Conservation (phyloP, 306 rosid species). For the Castanopsis chinensis region DNA sequence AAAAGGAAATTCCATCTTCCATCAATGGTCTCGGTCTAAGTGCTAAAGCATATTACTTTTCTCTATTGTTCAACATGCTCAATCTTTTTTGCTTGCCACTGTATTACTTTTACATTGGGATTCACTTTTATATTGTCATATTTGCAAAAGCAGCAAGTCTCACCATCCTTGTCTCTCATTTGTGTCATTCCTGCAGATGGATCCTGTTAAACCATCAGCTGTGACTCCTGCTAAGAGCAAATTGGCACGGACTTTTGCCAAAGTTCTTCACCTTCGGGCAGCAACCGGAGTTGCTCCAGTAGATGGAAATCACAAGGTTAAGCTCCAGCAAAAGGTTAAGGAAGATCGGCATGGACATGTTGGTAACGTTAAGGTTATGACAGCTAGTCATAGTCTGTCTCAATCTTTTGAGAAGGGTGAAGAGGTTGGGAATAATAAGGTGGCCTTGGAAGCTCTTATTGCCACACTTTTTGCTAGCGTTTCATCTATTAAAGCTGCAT, state of each 20-base stretch:
- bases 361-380: conserved; percentile 12
- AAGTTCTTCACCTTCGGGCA: conserved; percentile 71
- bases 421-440: conserved; percentile 60
- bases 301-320: conserved; percentile 51
- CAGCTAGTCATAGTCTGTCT: conserved; percentile 6
- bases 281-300: conserved; percentile 54
- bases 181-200: conserved; percentile 58
- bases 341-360: conserved; percentile 27
- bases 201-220: conserved; percentile 55
- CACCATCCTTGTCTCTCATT: conserved; percentile 1
- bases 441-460: conserved; percentile 58
- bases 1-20: conserved; percentile 42
- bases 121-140: not conserved
- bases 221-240: conserved; percentile 64
- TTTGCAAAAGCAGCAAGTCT: not conserved
- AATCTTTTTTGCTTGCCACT: not conserved
- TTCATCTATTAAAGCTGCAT: conserved; percentile 72
- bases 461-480: conserved; percentile 73
- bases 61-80: conserved; percentile 41
- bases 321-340: conserved; percentile 32
- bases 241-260: conserved; percentile 62
- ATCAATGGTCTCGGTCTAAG: conserved; percentile 57
- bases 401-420: conserved; percentile 39
- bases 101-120: not conserved
- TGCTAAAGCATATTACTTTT: conserved; percentile 63